Percentiles rank a stretch among this genome's conserved stretches.
phyloP scores from a whole-genome alignment of 163 green algal genomes.

The Volvox carteri region DNA sequence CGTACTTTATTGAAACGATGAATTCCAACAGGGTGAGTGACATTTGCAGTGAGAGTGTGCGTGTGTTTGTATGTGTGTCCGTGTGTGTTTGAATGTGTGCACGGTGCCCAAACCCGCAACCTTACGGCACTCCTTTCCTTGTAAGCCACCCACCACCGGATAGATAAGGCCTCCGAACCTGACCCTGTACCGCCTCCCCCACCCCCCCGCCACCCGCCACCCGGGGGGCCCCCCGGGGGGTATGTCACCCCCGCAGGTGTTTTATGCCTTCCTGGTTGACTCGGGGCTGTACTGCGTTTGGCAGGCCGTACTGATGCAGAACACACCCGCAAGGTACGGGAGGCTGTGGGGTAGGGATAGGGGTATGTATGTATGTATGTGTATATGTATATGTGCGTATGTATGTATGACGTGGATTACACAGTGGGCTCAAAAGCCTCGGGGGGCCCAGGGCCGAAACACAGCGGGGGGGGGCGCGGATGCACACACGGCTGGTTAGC shows the following conservation, averaged over 20 bases:
- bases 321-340: constrained; percentile 52
- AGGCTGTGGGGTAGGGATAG: background rate
- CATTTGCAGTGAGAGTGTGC: background rate
- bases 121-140: background rate
- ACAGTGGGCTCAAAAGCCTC: too few species aligned
- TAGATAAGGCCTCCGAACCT: background rate
- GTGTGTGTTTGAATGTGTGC: background rate
- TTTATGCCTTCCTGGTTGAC: constrained; percentile 89
- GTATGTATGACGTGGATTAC: too few species aligned
- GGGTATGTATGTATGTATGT: too few species aligned
- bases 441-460: background rate
- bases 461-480: background rate
- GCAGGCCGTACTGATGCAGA: constrained; percentile 82
- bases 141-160: background rate
- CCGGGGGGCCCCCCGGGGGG: too few species aligned
- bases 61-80: background rate
- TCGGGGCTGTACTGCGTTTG: constrained; percentile 82
- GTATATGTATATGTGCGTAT: too few species aligned
- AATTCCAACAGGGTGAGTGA: constrained; percentile 71
- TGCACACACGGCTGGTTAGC: background rate
- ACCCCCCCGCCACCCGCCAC: background rate
- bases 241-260: constrained; percentile 64
- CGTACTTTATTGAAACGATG: constrained; percentile 65
- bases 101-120: background rate
- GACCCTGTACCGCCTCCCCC: background rate